These are phyloP conservation scores for Nakazawaea wyomingensis DNA, from an alignment of 805 yeast species.

Conservation along the genomic window DNA sequence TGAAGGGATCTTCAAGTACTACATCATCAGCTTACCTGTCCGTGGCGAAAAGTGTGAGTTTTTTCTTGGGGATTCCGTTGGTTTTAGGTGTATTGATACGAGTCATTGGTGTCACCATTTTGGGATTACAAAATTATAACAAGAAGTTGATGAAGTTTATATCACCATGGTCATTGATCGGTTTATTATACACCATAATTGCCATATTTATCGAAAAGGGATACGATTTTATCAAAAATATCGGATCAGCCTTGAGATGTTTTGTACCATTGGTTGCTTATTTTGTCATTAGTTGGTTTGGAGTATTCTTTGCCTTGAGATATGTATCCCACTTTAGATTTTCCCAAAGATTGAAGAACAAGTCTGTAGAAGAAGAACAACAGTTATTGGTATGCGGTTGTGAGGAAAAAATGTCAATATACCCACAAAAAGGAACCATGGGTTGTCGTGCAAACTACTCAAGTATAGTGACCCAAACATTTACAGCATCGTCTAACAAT, in stretches of 20 bases:
- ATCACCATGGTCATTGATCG: slow-evolving; percentile 46
- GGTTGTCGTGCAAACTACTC: slow-evolving; percentile 36
- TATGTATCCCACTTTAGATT: slow-evolving; percentile 19
- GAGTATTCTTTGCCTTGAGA: slow-evolving; percentile 33
- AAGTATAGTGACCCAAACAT: slow-evolving; percentile 43
- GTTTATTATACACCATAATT: slow-evolving; percentile 45
- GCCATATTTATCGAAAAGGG: slow-evolving; percentile 50
- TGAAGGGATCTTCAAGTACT: not conserved
- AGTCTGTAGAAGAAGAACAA: slow-evolving; percentile 13
- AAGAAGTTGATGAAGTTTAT: slow-evolving; percentile 33
- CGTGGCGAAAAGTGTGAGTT: slow-evolving; percentile 45
- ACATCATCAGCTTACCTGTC: slow-evolving; percentile 21
- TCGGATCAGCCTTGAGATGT: slow-evolving; percentile 45
- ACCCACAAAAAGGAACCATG: slow-evolving; percentile 19
- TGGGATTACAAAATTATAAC: slow-evolving; percentile 31
- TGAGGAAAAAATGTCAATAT: slow-evolving; percentile 24
- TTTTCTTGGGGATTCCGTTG: slow-evolving; percentile 51
- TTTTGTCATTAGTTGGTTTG: slow-evolving; percentile 44
- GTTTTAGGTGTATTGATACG: slow-evolving; percentile 40
- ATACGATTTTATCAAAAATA: slow-evolving; percentile 38
- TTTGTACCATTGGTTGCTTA: slow-evolving; percentile 44
- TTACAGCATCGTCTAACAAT: slow-evolving; percentile 55
- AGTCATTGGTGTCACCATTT: slow-evolving; percentile 18
- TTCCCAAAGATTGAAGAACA: not conserved
- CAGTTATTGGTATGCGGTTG: slow-evolving; percentile 31